phyloP scores from a whole-genome alignment of 2,329 filamentous ascomycete species.

The Pseudodiploospora longispora region DNA sequence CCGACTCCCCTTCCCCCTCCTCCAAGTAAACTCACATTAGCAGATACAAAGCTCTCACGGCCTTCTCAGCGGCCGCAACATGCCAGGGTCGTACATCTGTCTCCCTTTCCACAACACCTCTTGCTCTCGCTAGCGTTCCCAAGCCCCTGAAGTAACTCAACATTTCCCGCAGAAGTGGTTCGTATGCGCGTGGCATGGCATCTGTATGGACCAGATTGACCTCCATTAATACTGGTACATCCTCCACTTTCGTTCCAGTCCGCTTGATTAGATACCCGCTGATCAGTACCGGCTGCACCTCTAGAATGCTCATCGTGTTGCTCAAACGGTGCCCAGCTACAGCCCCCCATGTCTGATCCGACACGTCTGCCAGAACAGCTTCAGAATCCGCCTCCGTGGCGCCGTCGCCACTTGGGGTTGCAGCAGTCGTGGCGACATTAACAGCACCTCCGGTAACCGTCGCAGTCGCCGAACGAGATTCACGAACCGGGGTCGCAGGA shows the following conservation, averaged over 20 bases:
- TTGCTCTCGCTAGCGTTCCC: constrained; percentile 58
- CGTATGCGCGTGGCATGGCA: constrained; percentile 43
- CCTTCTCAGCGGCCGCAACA: constrained; percentile 63
- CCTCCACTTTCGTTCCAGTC: constrained; percentile 45
- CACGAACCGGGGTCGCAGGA: constrained; percentile 40
- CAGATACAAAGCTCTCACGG: constrained; percentile 55
- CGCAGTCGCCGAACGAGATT: constrained; percentile 14
- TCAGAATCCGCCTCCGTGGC: constrained; percentile 41
- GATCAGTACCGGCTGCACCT: constrained; percentile 49
- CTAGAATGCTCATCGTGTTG: constrained; percentile 47
- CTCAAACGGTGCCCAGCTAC: constrained; percentile 59
- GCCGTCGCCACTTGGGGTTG: constrained; percentile 37
- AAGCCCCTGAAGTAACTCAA: constrained; percentile 60
- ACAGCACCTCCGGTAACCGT: not conserved
- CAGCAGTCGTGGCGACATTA: constrained; percentile 21
- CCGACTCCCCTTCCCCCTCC: not conserved
- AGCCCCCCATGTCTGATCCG: constrained; percentile 70
- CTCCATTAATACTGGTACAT: constrained; percentile 53
- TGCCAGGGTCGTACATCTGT: constrained; percentile 69
- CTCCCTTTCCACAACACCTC: constrained; percentile 52
- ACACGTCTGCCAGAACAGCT: constrained; percentile 60
- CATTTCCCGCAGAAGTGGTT: constrained; percentile 62
- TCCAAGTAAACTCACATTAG: constrained; percentile 42
- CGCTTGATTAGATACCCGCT: constrained; percentile 61
- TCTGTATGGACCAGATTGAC: constrained; percentile 56